Conservation (phyloP, 768 basidiomycete genomes). For the Tylopilus plumbeoviolaceoides region DNA sequence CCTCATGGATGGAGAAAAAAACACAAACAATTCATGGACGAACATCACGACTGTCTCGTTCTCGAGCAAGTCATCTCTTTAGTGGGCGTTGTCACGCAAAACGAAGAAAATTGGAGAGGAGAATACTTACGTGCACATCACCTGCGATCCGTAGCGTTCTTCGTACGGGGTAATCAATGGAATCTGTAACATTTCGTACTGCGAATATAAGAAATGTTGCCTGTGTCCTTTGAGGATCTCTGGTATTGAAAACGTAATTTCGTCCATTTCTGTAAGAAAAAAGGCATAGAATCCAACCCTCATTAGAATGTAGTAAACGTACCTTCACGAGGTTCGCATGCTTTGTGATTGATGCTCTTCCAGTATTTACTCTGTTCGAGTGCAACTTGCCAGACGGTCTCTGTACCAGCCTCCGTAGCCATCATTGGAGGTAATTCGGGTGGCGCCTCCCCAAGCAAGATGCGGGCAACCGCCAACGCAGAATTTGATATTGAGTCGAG, state of each 20-base stretch:
- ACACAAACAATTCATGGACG: slow-evolving; percentile 88
- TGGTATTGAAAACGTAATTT: slow-evolving; percentile 62
- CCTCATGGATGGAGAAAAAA: background rate
- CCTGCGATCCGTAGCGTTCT: slow-evolving; percentile 71
- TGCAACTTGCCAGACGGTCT: slow-evolving; percentile 87
- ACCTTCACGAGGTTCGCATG: slow-evolving; percentile 83
- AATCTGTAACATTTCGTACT: slow-evolving; percentile 74
- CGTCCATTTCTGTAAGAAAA: slow-evolving; percentile 48
- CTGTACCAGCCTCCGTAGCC: slow-evolving; percentile 78
- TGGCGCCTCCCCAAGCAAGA: slow-evolving; percentile 89
- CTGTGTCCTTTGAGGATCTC: slow-evolving; percentile 89
- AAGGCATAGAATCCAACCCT: background rate
- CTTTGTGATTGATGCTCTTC: slow-evolving; percentile 80
- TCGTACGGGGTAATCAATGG: slow-evolving; percentile 73
- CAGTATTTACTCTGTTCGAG: slow-evolving; percentile 87
- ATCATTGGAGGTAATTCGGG: slow-evolving; percentile 66
- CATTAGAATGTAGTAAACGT: background rate
- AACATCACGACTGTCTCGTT: slow-evolving; percentile 79
- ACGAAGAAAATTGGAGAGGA: background rate
- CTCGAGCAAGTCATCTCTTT: slow-evolving; percentile 72
- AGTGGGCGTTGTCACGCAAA: background rate
- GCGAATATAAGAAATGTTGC: slow-evolving; percentile 75
- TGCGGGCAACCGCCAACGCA: slow-evolving; percentile 77
- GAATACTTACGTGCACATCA: slow-evolving; percentile 81
- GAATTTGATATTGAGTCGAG: slow-evolving; percentile 84